These are phyloP conservation scores for Ustilago lituana DNA, from an alignment of 1,284 basidiomycete species.

Conservation along the genomic window DNA sequence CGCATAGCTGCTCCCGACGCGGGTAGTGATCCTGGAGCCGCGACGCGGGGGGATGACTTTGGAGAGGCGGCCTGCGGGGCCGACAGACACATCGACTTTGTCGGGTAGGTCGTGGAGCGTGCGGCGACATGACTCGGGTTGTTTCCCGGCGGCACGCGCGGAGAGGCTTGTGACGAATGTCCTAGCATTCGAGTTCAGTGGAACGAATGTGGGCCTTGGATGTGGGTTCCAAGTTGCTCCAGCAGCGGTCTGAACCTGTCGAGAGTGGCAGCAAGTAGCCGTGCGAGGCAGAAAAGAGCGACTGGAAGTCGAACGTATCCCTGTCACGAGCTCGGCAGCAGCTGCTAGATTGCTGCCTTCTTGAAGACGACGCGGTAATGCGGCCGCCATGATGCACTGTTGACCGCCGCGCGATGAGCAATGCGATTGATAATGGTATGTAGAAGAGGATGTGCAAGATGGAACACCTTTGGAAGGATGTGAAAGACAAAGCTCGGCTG, in stretches of 20 bases:
- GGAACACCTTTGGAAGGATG: too few relatives aligned
- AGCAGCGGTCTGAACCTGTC: neutral
- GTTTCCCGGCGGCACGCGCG: slow-evolving; percentile 20
- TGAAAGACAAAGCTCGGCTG: too few relatives aligned
- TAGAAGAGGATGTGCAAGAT: too few relatives aligned
- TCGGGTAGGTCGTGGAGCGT: slow-evolving; percentile 45
- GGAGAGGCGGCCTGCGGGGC: slow-evolving; percentile 55
- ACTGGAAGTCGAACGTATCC: too few relatives aligned
- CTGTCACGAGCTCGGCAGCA: neutral
- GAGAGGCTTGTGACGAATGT: neutral
- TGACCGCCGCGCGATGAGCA: too few relatives aligned
- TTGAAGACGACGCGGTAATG: neutral
- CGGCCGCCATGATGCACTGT: neutral
- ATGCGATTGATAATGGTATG: too few relatives aligned
- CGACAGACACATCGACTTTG: slow-evolving; percentile 54
- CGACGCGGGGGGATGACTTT: slow-evolving; percentile 49
- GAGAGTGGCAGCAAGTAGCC: neutral
- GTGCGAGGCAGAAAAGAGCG: neutral
- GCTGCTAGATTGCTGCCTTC: neutral
- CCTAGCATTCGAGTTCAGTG: neutral
- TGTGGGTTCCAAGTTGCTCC: neutral
- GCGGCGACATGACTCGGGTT: slow-evolving; percentile 9
- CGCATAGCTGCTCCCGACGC: slow-evolving; percentile 56
- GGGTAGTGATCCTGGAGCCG: slow-evolving; percentile 54
- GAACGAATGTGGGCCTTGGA: neutral